A percentile compares a stretch with the other conserved stretches of the same genome.
phyloP scores from a whole-genome alignment of 208 protist genomes.

The Dictyostelium gargantuum region DNA sequence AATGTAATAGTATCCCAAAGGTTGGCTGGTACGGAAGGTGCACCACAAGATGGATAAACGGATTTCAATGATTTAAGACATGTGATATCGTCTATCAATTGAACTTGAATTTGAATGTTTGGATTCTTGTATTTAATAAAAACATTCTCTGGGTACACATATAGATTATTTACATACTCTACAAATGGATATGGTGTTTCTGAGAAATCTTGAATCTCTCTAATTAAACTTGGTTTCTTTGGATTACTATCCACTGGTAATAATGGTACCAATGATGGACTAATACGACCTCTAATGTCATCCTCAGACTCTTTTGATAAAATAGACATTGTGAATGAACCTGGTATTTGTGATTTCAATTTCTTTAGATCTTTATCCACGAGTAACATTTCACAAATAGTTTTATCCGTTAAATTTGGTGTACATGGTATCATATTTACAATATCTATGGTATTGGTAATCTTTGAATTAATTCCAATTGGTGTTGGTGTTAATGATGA shows the following conservation, averaged over 20 bases:
- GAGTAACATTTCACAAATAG: conserved; percentile 26
- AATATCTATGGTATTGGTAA: conserved; percentile 57
- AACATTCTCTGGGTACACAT: conserved; percentile 59
- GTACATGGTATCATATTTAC: conserved; percentile 30
- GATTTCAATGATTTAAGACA: conserved; percentile 14
- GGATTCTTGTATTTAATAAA: conserved; percentile 62
- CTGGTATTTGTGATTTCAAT: conserved; percentile 24
- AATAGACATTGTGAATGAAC: conserved; percentile 37
- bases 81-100: conserved; percentile 8
- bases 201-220: conserved; percentile 59
- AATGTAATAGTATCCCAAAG: conserved; percentile 6
- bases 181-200: conserved; percentile 32
- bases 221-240: neutral
- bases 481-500: too few species aligned
- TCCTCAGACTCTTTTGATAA: neutral
- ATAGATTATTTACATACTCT: conserved; percentile 60
- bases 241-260: neutral
- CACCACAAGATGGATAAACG: neutral
- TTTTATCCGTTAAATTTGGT: conserved; percentile 17
- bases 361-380: conserved; percentile 49
- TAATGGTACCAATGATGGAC: conserved; percentile 12
- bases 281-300: neutral
- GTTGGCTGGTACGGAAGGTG: neutral
- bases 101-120: conserved; percentile 54
- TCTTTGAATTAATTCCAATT: neutral